Evolutionary conservation across 257 asterid genomes (phyloP).

Genomic region (Plantago elongata): DNA sequence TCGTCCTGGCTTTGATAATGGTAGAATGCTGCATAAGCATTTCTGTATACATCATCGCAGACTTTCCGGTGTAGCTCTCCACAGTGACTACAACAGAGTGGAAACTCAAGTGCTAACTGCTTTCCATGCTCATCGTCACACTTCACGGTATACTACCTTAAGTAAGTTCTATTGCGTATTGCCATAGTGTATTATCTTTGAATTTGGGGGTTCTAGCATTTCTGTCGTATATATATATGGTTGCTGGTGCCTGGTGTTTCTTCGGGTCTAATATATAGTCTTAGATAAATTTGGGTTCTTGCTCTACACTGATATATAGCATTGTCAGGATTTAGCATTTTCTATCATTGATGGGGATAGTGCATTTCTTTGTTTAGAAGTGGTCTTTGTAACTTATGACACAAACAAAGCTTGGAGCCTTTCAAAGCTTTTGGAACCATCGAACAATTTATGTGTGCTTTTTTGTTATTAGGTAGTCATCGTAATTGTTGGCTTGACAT

Average conservation of each 20-base stretch:
- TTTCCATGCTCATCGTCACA: slow-evolving; percentile 19
- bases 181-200: background rate
- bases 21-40: slow-evolving; percentile 18
- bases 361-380: background rate
- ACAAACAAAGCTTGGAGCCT: no score
- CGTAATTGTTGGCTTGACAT: slow-evolving; percentile 37
- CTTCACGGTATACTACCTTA: slow-evolving; percentile 27
- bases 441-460: background rate
- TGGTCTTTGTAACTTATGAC: background rate
- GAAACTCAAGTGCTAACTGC: slow-evolving; percentile 18
- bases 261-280: background rate
- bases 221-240: background rate
- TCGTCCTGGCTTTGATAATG: slow-evolving; percentile 16
- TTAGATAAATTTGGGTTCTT: background rate
- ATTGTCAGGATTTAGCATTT: background rate
- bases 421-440: no score
- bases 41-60: slow-evolving; percentile 9
- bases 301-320: no score
- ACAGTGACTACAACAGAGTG: slow-evolving; percentile 11
- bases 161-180: slow-evolving; percentile 22
- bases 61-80: slow-evolving; percentile 20
- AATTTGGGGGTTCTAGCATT: background rate
- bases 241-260: background rate
- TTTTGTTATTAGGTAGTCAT: slow-evolving; percentile 17
- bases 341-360: background rate